phyloP scores from a whole-genome alignment of 225 moss, liverwort and hornwort genomes.

The Takakia lepidozioides region DNA sequence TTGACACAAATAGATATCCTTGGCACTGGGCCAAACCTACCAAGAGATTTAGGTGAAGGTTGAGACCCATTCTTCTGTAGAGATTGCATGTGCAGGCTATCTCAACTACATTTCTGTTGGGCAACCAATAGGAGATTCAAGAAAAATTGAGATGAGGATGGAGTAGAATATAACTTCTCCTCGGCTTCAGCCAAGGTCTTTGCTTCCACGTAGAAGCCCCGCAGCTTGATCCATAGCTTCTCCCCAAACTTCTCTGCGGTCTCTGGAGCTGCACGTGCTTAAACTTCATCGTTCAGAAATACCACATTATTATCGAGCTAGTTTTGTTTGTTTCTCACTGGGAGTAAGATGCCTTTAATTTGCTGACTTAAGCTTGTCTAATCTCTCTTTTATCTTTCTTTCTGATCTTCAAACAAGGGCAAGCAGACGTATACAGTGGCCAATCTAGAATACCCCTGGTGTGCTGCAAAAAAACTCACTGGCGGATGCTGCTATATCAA shows the following conservation, averaged over 20 bases:
- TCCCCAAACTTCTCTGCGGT: constrained; percentile 38
- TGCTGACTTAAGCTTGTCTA: too few species aligned
- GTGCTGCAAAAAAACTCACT: background rate
- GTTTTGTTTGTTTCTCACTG: too few species aligned
- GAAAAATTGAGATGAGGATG: too few species aligned
- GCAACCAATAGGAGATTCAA: too few species aligned
- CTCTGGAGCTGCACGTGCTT: constrained; percentile 7
- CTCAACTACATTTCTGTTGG: too few species aligned
- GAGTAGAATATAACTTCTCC: too few species aligned
- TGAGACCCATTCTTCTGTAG: too few species aligned
- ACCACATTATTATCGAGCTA: background rate
- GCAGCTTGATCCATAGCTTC: constrained; percentile 42
- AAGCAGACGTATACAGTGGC: background rate
- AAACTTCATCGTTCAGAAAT: constrained; percentile 15
- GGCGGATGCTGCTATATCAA: background rate
- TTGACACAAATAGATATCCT: too few species aligned
- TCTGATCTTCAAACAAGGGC: background rate
- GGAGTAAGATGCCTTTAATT: too few species aligned
- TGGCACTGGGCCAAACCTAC: too few species aligned
- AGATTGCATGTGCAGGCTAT: too few species aligned
- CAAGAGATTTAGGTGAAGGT: too few species aligned
- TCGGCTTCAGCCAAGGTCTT: constrained; percentile 71
- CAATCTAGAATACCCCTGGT: background rate
- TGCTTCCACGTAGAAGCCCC: constrained; percentile 39
- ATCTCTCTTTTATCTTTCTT: background rate